Conservation (phyloP, 176 grass and related monocot species). For the Lolium rigidum region DNA sequence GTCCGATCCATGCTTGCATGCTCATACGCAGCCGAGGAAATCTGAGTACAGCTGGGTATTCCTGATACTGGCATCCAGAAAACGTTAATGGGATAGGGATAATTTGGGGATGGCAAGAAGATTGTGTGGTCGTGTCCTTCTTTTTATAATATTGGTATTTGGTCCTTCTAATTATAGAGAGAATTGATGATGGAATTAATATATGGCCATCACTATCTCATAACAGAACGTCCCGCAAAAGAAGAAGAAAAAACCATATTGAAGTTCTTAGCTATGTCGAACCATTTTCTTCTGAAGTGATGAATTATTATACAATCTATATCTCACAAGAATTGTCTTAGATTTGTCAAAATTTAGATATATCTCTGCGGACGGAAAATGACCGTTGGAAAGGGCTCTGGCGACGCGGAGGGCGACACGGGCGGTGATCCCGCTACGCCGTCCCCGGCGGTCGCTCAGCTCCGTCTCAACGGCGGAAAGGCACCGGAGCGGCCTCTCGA, state of each 20-base stretch:
- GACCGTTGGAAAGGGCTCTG: too few relatives aligned
- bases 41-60: conserved; percentile 29
- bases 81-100: conserved; percentile 24
- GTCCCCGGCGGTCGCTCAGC: too few relatives aligned
- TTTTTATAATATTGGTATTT: not conserved
- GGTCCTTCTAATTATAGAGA: not conserved
- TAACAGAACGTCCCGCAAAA: not conserved
- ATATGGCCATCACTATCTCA: not conserved
- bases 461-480: too few relatives aligned
- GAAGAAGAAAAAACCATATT: not conserved
- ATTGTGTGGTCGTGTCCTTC: conserved; percentile 25
- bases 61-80: conserved; percentile 44
- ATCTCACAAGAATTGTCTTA: too few relatives aligned
- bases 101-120: conserved; percentile 35
- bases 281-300: not conserved
- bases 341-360: too few relatives aligned
- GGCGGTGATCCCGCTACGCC: too few relatives aligned
- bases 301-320: not conserved
- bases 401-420: too few relatives aligned
- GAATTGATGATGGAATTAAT: not conserved
- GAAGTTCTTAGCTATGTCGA: not conserved
- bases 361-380: too few relatives aligned
- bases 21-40: not conserved
- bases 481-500: too few relatives aligned
- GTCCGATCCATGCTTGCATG: conserved; percentile 34